phyloP scores from a whole-genome alignment of 371 early-diverging fungal genomes.

The Apophysomyces trapeziformis region DNA sequence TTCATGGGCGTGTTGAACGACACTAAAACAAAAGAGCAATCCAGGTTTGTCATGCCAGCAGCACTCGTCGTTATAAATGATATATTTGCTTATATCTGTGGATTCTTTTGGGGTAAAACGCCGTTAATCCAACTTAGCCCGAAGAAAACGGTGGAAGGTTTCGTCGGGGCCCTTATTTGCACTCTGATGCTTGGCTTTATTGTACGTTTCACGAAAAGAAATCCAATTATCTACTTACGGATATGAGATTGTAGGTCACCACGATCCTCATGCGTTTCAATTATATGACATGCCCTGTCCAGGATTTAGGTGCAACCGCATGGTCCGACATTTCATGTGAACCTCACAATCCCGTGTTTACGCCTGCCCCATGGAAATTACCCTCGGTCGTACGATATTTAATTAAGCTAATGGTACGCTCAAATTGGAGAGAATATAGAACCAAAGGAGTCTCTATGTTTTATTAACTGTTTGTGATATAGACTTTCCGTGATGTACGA shows the following conservation, averaged over 20 bases:
- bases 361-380: slow-evolving; percentile 43
- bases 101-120: slow-evolving; percentile 94
- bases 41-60: slow-evolving; percentile 84
- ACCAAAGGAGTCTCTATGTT: background rate
- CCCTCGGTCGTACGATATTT: slow-evolving; percentile 29
- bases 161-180: slow-evolving; percentile 91
- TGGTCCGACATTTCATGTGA: slow-evolving; percentile 54
- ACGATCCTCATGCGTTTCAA: slow-evolving; percentile 63
- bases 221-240: background rate
- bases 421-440: too few species aligned
- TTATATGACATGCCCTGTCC: slow-evolving; percentile 90
- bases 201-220: slow-evolving; percentile 40
- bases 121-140: slow-evolving; percentile 95
- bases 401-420: slow-evolving; percentile 32
- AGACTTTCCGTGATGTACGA: slow-evolving; percentile 37
- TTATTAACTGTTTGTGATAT: slow-evolving; percentile 13
- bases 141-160: slow-evolving; percentile 99
- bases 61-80: slow-evolving; percentile 98
- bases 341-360: slow-evolving; percentile 55
- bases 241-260: slow-evolving; percentile 29
- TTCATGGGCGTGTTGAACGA: too few species aligned
- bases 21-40: background rate
- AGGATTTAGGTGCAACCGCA: slow-evolving; percentile 51
- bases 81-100: slow-evolving; percentile 97
- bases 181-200: slow-evolving; percentile 89